A percentile compares a stretch with the other conserved stretches of the same genome.
Evolutionary conservation across 2,329 filamentous ascomycete genomes (phyloP).

Genomic region (Diaporthe sp.): DNA sequence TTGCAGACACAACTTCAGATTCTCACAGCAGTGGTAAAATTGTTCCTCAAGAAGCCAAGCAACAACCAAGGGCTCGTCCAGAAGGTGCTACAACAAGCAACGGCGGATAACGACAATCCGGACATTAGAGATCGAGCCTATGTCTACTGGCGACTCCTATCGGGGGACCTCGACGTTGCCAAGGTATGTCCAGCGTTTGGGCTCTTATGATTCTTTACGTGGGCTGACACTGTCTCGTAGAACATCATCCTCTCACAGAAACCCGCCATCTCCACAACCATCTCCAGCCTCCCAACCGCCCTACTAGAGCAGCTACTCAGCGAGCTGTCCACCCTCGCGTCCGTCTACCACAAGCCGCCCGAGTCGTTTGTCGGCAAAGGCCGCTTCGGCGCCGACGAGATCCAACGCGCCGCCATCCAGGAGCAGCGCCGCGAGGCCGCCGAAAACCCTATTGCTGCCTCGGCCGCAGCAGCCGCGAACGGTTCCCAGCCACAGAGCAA

Average conservation of each 20-base stretch:
- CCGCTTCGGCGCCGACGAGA: conserved; percentile 91
- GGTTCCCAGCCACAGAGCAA: conserved; percentile 75
- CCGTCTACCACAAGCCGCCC: conserved; percentile 98
- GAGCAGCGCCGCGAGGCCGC: conserved; percentile 93
- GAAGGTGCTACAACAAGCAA: conserved; percentile 93
- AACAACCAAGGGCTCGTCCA: conserved; percentile 92
- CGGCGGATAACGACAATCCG: conserved; percentile 95
- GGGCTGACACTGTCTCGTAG: conserved; percentile 54
- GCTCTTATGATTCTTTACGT: background rate
- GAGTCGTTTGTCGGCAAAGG: conserved; percentile 98
- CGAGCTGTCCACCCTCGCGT: conserved; percentile 94
- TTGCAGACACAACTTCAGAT: conserved; percentile 95
- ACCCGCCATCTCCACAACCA: conserved; percentile 93
- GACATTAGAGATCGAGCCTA: conserved; percentile 98
- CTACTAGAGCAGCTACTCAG: conserved; percentile 91
- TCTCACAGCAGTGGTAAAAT: conserved; percentile 94
- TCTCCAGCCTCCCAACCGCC: conserved; percentile 86
- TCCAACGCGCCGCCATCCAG: conserved; percentile 95
- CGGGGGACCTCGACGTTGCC: conserved; percentile 89
- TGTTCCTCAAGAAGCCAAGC: conserved; percentile 97
- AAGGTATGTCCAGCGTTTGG: conserved; percentile 71
- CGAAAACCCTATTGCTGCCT: conserved; percentile 94
- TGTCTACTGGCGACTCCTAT: conserved; percentile 97
- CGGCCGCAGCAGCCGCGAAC: conserved; percentile 75
- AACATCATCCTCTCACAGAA: conserved; percentile 94